phyloP scores from a whole-genome alignment of 1,284 basidiomycete genomes.

The Fomitopsis pinicola region DNA sequence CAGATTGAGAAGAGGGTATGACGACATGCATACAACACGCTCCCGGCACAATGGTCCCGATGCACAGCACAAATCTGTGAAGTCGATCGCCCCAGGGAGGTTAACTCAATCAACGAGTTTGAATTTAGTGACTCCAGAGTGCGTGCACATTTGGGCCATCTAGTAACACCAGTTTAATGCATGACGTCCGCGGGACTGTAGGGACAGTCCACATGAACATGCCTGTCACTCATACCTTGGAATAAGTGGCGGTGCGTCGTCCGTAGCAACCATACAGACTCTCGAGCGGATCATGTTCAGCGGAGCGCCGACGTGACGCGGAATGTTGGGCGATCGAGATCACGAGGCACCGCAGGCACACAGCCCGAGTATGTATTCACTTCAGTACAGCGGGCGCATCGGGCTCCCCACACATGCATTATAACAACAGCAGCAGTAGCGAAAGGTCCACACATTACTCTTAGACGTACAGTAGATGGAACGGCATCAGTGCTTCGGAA shows the following conservation, averaged over 20 bases:
- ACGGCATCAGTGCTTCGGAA: neutral
- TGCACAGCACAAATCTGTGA: too few species aligned
- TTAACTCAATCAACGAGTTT: neutral
- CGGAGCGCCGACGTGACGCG: neutral
- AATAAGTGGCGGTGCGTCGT: neutral
- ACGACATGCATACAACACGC: neutral
- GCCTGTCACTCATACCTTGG: neutral
- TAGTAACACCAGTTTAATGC: neutral
- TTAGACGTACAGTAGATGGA: neutral
- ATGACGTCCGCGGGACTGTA: neutral
- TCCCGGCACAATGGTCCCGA: neutral
- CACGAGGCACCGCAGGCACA: neutral
- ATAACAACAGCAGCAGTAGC: neutral
- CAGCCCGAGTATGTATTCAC: neutral
- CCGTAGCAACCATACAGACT: neutral
- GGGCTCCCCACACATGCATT: neutral
- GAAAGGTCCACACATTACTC: neutral
- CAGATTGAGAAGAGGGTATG: neutral
- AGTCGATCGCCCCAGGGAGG: neutral
- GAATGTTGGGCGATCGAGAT: neutral
- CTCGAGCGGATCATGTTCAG: neutral
- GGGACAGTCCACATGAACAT: neutral
- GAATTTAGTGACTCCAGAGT: neutral
- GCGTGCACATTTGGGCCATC: neutral
- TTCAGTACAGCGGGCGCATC: neutral